Base-by-base conservation (phyloP, 495 filamentous ascomycete genomes). In the Penicillium bialowiezense region DNA sequence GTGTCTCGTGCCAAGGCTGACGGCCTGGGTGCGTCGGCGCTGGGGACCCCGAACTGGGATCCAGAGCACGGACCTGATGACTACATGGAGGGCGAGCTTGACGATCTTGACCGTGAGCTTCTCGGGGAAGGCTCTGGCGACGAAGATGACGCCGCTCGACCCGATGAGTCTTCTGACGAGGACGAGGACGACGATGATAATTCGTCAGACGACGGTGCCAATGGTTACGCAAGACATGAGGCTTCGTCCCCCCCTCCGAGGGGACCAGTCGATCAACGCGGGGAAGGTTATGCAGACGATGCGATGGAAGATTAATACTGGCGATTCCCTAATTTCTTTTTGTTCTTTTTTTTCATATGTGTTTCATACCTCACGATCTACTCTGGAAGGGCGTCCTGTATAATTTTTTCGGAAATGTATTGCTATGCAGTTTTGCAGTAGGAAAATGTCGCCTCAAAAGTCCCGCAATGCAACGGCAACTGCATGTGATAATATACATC, bases 101-200 rank as follows among this genome's bases (percentile, higher is more conserved):
- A 80, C 45, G 76, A 80, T 43, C 67, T 78, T 12, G 77, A 80
- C 44, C 70, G 75, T 17, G 77, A 78, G 49, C 60, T 76, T 9
- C 66, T 78, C 3, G 75, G 74, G 34, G 77, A 80, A 49, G 74
- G 48, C 13, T 70, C 73, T 14, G 72, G 68, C 5, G 73, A 75
- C 3, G 72, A 77, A 18, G 70, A 73, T 15, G 62, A 45, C 18
- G 31, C 32, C 15, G 62, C 33, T 50, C 64, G 48, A 33, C 50
- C 31, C 24, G 58, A 48, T 14, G 67, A 61, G 7, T 63, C 46
- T 10, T 63, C 64, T 1, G 64, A 67, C 14, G 59, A 52, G 1
- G 71, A 67, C 8, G 65, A 53, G 18, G 72, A 75, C 24, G 71
- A 50, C 1, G 72, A 75, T 18, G 75, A 72, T 7, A 72, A 74